Conservation (phyloP, 768 basidiomycete species). For the Bullera alba region DNA sequence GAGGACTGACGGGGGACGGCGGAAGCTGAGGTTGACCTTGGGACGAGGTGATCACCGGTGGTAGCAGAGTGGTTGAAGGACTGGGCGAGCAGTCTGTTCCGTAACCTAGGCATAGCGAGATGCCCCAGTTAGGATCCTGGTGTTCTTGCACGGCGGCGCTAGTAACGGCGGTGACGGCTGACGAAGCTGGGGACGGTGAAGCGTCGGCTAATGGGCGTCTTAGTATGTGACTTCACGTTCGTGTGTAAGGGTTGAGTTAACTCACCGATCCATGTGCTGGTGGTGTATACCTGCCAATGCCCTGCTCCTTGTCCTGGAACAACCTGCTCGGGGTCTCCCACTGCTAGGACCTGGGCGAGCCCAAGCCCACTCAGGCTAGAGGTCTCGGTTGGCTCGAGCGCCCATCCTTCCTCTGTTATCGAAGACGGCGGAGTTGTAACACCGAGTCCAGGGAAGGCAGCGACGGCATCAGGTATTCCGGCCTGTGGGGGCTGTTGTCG, state of each 20-base stretch:
- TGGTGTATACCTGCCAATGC: background rate
- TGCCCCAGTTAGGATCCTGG: background rate
- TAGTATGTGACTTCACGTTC: background rate
- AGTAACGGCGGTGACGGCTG: background rate
- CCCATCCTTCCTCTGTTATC: no score
- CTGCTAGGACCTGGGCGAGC: background rate
- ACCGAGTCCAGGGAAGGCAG: background rate
- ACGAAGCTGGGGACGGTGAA: background rate
- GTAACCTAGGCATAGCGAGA: background rate
- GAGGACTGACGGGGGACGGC: no score
- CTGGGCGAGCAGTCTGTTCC: background rate
- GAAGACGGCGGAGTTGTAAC: no score
- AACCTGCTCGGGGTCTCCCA: no score
- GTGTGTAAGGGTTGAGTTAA: background rate
- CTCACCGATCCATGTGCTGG: background rate
- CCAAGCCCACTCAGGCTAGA: no score
- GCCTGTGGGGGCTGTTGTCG: background rate
- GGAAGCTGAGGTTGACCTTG: no score
- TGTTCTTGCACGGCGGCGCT: background rate
- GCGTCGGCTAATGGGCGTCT: background rate
- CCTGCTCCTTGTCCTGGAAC: background rate
- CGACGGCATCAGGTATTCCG: background rate
- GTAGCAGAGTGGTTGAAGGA: background rate
- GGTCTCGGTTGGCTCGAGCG: no score
- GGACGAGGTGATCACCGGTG: no score